Percentiles rank a stretch among this genome's conserved stretches.
Evolutionary conservation across 2,329 filamentous ascomycete genomes (phyloP).

Genomic region (Drechslerella stenobrocha): DNA sequence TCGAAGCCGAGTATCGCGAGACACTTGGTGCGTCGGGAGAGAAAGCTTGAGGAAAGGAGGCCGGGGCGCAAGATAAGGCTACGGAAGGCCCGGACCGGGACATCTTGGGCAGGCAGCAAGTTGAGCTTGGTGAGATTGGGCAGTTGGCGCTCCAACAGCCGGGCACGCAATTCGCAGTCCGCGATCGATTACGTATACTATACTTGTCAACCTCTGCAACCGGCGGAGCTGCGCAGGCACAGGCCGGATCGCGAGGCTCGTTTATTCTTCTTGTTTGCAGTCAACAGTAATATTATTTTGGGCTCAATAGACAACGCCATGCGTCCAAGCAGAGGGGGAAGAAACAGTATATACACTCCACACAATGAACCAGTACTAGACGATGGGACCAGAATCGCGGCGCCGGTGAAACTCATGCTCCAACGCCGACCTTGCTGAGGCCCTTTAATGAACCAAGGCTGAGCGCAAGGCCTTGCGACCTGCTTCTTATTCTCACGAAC

Average conservation of each 20-base stretch:
- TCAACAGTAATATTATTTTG: conserved; percentile 8
- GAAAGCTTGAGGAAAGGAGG: not conserved
- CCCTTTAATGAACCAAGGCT: conserved; percentile 94
- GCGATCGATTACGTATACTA: not conserved
- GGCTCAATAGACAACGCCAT: conserved; percentile 38
- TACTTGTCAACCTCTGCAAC: too few species aligned
- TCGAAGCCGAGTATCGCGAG: not conserved
- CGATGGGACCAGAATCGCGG: conserved; percentile 1
- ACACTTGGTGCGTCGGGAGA: not conserved
- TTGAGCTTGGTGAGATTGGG: conserved; percentile 5
- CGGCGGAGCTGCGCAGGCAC: too few species aligned
- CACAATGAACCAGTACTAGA: conserved; percentile 13
- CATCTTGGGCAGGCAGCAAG: not conserved
- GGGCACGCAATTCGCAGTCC: not conserved
- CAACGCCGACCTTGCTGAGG: conserved; percentile 70
- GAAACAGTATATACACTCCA: conserved; percentile 46
- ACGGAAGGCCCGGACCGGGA: not conserved
- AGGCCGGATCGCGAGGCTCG: too few species aligned
- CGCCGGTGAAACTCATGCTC: conserved; percentile 22
- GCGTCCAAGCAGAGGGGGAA: conserved; percentile 15
- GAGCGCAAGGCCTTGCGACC: conserved; percentile 89
- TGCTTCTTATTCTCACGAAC: conserved; percentile 95
- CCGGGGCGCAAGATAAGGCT: not conserved
- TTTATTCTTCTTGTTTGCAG: not conserved
- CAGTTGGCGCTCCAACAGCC: conserved; percentile 2